Conservation (phyloP, 2,329 filamentous ascomycete genomes). For the Talaromyces islandicus region DNA sequence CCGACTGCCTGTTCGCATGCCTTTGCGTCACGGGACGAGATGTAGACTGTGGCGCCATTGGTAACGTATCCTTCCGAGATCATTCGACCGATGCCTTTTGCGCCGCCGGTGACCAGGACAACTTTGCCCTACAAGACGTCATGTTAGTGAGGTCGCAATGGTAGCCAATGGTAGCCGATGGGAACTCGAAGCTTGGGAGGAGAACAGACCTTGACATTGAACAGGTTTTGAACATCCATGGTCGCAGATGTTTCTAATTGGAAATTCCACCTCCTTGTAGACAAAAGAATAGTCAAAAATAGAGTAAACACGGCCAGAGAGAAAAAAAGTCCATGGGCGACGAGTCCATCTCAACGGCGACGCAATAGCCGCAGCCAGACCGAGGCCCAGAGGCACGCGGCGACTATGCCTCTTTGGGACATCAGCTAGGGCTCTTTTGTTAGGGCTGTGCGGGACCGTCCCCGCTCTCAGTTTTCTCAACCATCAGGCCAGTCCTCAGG, state of each 20-base stretch:
- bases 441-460: conserved; percentile 26
- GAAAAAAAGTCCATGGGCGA: background rate
- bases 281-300: background rate
- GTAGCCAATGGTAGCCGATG: conserved; percentile 38
- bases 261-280: background rate
- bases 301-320: conserved; percentile 1
- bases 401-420: conserved; percentile 16
- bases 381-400: background rate
- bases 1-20: conserved; percentile 43
- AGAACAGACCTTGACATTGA: conserved; percentile 51
- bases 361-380: background rate
- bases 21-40: conserved; percentile 48
- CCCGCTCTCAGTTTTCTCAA: conserved; percentile 6
- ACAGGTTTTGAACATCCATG: conserved; percentile 53
- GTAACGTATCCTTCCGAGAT: conserved; percentile 49
- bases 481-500: conserved; percentile 5
- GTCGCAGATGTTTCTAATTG: background rate
- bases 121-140: conserved; percentile 32
- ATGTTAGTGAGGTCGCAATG: conserved; percentile 44
- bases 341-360: background rate
- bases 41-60: conserved; percentile 49
- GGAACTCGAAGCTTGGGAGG: conserved; percentile 9
- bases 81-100: conserved; percentile 50
- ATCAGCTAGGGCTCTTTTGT: conserved; percentile 19
- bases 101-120: conserved; percentile 47